A percentile compares a stretch with the other conserved stretches of the same genome.
These are phyloP conservation scores for Zanthoxylum bungeanum DNA, from an alignment of 345 rosid species.

Conservation along the genomic window DNA sequence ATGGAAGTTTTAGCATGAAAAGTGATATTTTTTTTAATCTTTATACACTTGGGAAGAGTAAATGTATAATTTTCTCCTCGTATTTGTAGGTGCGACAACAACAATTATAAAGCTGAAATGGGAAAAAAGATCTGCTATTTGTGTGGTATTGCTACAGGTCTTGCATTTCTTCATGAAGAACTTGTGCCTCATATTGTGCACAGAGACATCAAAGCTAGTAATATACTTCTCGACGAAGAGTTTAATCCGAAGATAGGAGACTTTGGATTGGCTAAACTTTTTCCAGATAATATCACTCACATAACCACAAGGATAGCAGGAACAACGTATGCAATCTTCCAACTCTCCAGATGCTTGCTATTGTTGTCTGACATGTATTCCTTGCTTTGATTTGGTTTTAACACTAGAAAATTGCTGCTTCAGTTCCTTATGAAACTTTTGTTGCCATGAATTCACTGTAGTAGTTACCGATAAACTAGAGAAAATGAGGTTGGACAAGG, in stretches of 20 bases:
- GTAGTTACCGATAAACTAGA: background rate
- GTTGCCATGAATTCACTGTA: background rate
- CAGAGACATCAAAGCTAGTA: slow-evolving; percentile 94
- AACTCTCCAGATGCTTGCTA: slow-evolving; percentile 9
- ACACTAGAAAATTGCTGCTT: background rate
- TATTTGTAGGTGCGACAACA: slow-evolving; percentile 44
- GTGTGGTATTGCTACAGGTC: slow-evolving; percentile 77
- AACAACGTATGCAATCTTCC: slow-evolving; percentile 62
- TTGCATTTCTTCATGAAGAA: slow-evolving; percentile 88
- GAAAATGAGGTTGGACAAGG: background rate
- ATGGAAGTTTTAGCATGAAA: slow-evolving; percentile 1
- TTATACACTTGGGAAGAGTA: background rate
- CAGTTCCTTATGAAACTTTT: background rate
- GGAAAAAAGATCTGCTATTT: slow-evolving; percentile 74
- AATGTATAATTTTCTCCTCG: slow-evolving; percentile 1
- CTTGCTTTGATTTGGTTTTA: slow-evolving; percentile 3
- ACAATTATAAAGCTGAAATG: slow-evolving; percentile 54
- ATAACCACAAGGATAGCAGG: slow-evolving; percentile 94
- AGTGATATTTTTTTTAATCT: background rate
- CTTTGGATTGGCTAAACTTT: slow-evolving; percentile 95
- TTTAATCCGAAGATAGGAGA: slow-evolving; percentile 92
- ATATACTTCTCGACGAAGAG: slow-evolving; percentile 76
- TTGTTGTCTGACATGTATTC: background rate
- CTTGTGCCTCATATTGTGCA: slow-evolving; percentile 80
- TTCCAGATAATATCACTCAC: slow-evolving; percentile 91